Base-by-base conservation (phyloP, 345 rosid genomes). In the Iberis pinnata region DNA sequence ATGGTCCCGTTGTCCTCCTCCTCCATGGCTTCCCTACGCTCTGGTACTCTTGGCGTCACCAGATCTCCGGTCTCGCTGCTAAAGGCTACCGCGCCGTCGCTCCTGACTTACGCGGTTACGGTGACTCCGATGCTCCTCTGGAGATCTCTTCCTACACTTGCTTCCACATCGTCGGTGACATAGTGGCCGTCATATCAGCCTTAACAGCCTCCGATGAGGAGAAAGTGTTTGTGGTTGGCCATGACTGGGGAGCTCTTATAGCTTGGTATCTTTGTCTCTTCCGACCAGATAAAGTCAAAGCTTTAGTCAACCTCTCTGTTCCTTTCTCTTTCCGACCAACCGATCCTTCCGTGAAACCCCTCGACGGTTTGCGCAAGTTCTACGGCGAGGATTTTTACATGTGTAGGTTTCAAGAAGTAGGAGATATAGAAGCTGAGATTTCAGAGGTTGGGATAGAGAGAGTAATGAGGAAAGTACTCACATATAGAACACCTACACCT, bases 361-460 rank as follows among this genome's bases (percentile, higher is more conserved):
- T 77, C 4, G 76, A 75, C 4, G 3, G 11, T 18, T 13, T 83
- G 57, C 70, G 75, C 47, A 74, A 73, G 19, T 31, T 51, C n/a
- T 79, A 61, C 19, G 96, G 92, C 14, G 82, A 82, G 29, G 86
- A 84, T 40, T 87, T 70, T 69, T 87, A 90, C 68, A 42, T 84
- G 9, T 79, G 81, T 71, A 76, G 95, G 71, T 75, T 90, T 71
- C 93, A 89, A 68, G 68, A 68, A 43, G 63, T 29, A 10, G 73
- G 68, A 35, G 73, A 33, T 0, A 43, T 68, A 27, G 68, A 68
- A 43, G 43, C 48, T 11, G 73, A 68, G 54, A 25, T 68, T 18
- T 9, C 58, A 20, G 63, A 62, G 42, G 42, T 68, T 61, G 73
- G 64, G 7, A 20, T 37, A 26, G 54, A 68, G 31, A 56, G 73